Conservation (phyloP, 2,329 filamentous ascomycete genomes). For the Pyrenophora seminiperda region DNA sequence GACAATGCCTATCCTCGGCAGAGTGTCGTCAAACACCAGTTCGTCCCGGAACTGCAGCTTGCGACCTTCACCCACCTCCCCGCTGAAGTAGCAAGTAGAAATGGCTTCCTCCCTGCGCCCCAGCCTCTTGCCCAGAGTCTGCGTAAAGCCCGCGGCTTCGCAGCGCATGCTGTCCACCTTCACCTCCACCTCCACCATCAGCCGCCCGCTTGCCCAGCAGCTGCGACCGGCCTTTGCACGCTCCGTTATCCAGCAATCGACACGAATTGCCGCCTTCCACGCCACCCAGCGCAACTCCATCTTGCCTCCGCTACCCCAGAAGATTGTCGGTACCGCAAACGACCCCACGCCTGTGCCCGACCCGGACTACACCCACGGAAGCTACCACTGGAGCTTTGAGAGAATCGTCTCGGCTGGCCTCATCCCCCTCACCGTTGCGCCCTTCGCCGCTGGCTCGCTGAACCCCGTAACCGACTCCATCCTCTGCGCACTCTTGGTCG, state of each 20-base stretch:
- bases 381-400: conserved; percentile 99
- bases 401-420: conserved; percentile 75
- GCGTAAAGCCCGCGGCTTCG: conserved; percentile 46
- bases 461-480: conserved; percentile 88
- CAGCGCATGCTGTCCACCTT: conserved; percentile 53
- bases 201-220: conserved; percentile 45
- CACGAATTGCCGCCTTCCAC: conserved; percentile 80
- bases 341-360: conserved; percentile 78
- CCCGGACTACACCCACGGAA: conserved; percentile 79
- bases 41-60: conserved; percentile 14
- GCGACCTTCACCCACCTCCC: conserved; percentile 3
- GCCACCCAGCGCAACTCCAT: conserved; percentile 75
- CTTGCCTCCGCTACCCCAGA: conserved; percentile 85
- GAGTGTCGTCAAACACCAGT: conserved; percentile 20
- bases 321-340: conserved; percentile 81
- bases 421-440: conserved; percentile 83
- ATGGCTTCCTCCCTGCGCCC: conserved; percentile 62
- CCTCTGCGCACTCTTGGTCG: conserved; percentile 78
- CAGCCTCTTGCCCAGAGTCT: conserved; percentile 54
- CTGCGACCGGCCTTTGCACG: conserved; percentile 50
- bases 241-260: conserved; percentile 48
- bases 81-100: conserved; percentile 18
- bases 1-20: conserved; percentile 28
- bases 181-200: conserved; percentile 43
- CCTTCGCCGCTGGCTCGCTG: conserved; percentile 88